Percentiles rank a stretch among this genome's conserved stretches.
phyloP scores from a whole-genome alignment of 225 moss, liverwort and hornwort species.

The Straminergon stramineum region DNA sequence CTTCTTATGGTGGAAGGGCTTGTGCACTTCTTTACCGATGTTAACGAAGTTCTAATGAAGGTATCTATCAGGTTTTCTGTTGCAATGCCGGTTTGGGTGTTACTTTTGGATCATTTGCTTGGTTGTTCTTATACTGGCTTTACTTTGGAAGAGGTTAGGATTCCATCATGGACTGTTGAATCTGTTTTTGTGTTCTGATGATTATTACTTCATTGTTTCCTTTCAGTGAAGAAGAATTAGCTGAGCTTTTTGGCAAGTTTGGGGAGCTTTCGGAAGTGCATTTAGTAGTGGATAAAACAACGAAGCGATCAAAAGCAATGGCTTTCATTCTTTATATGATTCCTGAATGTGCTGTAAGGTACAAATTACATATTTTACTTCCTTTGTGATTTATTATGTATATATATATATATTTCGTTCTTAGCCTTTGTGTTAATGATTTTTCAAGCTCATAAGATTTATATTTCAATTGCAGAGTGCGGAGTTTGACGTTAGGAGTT shows the following conservation, averaged over 20 bases:
- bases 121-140: not conserved
- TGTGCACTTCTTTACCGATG: not conserved
- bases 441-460: not conserved
- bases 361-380: not conserved
- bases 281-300: slow-evolving; percentile 79
- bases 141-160: not conserved
- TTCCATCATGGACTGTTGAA: not conserved
- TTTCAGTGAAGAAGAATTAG: slow-evolving; percentile 85
- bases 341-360: slow-evolving; percentile 95
- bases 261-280: slow-evolving; percentile 90
- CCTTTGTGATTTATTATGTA: not conserved
- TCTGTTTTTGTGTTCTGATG: not conserved
- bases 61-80: not conserved
- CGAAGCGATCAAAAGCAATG: slow-evolving; percentile 86
- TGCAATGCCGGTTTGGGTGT: not conserved
- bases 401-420: not conserved
- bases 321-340: slow-evolving; percentile 88
- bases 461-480: not conserved
- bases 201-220: not conserved
- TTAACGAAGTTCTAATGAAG: not conserved
- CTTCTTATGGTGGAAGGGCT: not conserved
- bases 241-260: slow-evolving; percentile 73
- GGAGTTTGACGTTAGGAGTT: not conserved
- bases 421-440: not conserved
- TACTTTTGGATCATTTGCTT: not conserved